Base-by-base conservation (phyloP, 2,329 filamentous ascomycete genomes). In the Trichoderma brevicompactum region DNA sequence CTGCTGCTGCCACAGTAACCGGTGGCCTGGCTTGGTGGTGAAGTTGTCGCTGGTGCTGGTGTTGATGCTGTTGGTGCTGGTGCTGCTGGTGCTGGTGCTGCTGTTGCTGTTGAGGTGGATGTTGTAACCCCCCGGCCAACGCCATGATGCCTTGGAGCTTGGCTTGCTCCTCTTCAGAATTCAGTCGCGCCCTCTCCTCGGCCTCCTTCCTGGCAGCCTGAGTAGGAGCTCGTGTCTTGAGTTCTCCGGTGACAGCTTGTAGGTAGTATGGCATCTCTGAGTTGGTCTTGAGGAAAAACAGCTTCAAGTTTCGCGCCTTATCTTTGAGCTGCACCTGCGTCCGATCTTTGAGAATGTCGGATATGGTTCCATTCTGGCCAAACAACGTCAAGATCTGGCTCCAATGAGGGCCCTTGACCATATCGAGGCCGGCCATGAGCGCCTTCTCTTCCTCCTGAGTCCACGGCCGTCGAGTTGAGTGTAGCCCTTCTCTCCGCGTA, bases 241-340 rank as follows among this genome's bases (percentile, higher is more conserved):
- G 80, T 77, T 97, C 93, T 3, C 93, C 93, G 0, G 93, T 97
- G 10, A 97, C 93, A 36, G 91, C 91, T 72, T 94, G 89, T 23
- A 97, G 79, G 70, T 95, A 95, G 71, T 91, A 92, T 0, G 93
- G 93, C 75, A 97, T 94, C 72, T 97, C 93, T 5, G 92, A 93
- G 60, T 92, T 92, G 17, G 90, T 94, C 80, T 97, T 97, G 62
- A 97, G 80, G 77, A 96, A 96, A 79, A 95, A 96, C 0, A 97
- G 79, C 76, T 96, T 97, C 55, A 96, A 79, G 69, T 97, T 97
- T 56, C 92, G 84, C 0, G 92, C 92, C 77, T 97, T 97, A 74
- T 97, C 92, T 76, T 97, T 97, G 12, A 96, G 82, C 74, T 96
- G 93, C 0, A 97, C 93, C 73, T 97, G 92, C 50, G 93, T 96